Percentiles rank a stretch among this genome's conserved stretches.
Conservation (phyloP, 805 yeast genomes). For the Yamadazyma insecticola region DNA sequence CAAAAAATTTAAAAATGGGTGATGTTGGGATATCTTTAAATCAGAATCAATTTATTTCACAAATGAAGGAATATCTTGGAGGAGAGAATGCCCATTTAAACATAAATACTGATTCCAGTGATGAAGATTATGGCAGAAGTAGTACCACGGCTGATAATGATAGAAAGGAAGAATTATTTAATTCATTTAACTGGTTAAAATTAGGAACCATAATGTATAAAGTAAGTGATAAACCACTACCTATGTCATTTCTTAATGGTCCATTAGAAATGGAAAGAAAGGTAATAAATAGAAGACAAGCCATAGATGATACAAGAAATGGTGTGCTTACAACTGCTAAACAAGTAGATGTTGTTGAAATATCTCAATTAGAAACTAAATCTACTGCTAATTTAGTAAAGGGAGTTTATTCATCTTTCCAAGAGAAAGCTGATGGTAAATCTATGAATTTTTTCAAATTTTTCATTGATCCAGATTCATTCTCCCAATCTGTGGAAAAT, state of each 20-base stretch:
- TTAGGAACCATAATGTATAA: slow-evolving; percentile 50
- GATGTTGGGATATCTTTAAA: slow-evolving; percentile 48
- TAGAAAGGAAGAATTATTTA: slow-evolving; percentile 24
- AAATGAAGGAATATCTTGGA: slow-evolving; percentile 25
- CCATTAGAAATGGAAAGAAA: slow-evolving; percentile 62
- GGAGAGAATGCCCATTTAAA: slow-evolving; percentile 3
- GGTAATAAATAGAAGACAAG: slow-evolving; percentile 25
- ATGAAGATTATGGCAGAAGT: not conserved
- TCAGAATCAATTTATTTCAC: slow-evolving; percentile 41
- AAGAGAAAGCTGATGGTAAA: slow-evolving; percentile 16
- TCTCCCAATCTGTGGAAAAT: slow-evolving; percentile 77
- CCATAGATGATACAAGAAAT: slow-evolving; percentile 40
- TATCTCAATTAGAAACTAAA: slow-evolving; percentile 46
- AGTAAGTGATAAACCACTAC: slow-evolving; percentile 43
- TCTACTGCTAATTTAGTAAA: slow-evolving; percentile 65
- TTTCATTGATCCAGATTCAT: slow-evolving; percentile 71
- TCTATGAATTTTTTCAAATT: slow-evolving; percentile 58
- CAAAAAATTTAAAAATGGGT: slow-evolving; percentile 57
- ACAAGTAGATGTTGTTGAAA: slow-evolving; percentile 47
- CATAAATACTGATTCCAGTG: slow-evolving; percentile 3
- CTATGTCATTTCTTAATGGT: slow-evolving; percentile 63
- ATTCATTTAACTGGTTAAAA: slow-evolving; percentile 53
- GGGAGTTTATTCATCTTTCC: slow-evolving; percentile 42
- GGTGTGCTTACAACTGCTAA: slow-evolving; percentile 48
- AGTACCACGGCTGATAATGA: slow-evolving; percentile 11